Evolutionary conservation across 495 filamentous ascomycete genomes (phyloP), one percentile per base, ranked within the genome.

Genomic region (Parathielavia appendiculata): DNA sequence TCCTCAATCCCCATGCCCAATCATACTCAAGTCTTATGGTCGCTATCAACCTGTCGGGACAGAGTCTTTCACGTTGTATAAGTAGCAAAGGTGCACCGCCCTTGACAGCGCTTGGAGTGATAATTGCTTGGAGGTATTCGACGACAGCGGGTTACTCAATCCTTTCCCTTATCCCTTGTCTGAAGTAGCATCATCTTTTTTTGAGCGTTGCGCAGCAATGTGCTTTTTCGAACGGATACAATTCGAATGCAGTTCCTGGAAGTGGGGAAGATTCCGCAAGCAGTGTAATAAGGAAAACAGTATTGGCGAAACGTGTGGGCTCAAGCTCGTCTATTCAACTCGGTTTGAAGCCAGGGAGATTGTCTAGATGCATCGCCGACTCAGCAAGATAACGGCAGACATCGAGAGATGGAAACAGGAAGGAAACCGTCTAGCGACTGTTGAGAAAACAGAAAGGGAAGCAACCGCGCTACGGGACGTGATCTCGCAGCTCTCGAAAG

Each of bases 151-250:
- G n/a, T n/a, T n/a, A n/a, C n/a, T n/a, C n/a, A n/a, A n/a, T n/a
- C n/a, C n/a, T n/a, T n/a, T n/a, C n/a, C n/a, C n/a, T n/a, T n/a
- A n/a, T n/a, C n/a, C n/a, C n/a, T n/a, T n/a, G n/a, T n/a, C n/a
- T n/a, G n/a, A n/a, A n/a, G n/a, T n/a, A n/a, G n/a, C n/a, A n/a
- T 46, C 43, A 46, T 46, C 14, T 7, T 46, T 14, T 23, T 46
- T 14, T 23, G 4, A 14, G 14, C 20, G 20, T 14, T 23, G 14
- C 43, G 20, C 43, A 46, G n/a, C 30, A 54, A 51, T 51, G 48
- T 51, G 48, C 48, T 51, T 51, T 51, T 51, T 51, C 22, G 22
- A 51, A 51, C 48, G 34, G 30, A 51, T 51, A 34, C 30, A 38
- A 17, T 51, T 34, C 10, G 5, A 16, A 34, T 51, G 48, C 17